These are phyloP conservation scores for Hypholoma fasciculare DNA, from an alignment of 768 basidiomycete species.

Conservation along the genomic window DNA sequence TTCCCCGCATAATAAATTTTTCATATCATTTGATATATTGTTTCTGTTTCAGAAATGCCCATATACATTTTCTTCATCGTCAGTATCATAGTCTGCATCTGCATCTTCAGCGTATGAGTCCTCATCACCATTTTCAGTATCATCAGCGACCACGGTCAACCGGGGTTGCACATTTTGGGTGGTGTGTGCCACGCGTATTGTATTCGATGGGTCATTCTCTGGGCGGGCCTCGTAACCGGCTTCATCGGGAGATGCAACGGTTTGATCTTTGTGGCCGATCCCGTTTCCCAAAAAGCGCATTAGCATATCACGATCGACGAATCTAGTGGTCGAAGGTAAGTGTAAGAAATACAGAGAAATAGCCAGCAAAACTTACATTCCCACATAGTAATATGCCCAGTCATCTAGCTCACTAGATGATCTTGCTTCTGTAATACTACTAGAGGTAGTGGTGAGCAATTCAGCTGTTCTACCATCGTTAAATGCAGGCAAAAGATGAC, in stretches of 20 bases:
- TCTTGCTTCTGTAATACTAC: no score
- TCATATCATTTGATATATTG: not conserved
- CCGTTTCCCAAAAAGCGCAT: not conserved
- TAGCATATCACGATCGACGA: slow-evolving; percentile 17
- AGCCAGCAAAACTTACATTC: no score
- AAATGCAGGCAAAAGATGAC: no score
- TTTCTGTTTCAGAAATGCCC: not conserved
- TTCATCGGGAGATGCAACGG: not conserved
- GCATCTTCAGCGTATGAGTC: not conserved
- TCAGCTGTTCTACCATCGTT: no score
- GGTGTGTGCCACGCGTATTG: not conserved
- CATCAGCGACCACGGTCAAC: not conserved
- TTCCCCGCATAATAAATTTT: not conserved
- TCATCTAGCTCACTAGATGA: no score
- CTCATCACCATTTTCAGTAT: not conserved
- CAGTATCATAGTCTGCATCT: not conserved
- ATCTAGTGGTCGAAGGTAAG: no score
- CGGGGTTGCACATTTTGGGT: not conserved
- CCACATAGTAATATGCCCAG: no score
- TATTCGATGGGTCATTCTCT: not conserved
- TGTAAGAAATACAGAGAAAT: no score
- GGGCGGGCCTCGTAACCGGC: not conserved
- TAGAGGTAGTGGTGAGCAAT: no score
- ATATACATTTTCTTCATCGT: not conserved
- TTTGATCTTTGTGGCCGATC: not conserved